Conservation (phyloP, 1,284 basidiomycete genomes). For the Fomitopsis schrenkii region DNA sequence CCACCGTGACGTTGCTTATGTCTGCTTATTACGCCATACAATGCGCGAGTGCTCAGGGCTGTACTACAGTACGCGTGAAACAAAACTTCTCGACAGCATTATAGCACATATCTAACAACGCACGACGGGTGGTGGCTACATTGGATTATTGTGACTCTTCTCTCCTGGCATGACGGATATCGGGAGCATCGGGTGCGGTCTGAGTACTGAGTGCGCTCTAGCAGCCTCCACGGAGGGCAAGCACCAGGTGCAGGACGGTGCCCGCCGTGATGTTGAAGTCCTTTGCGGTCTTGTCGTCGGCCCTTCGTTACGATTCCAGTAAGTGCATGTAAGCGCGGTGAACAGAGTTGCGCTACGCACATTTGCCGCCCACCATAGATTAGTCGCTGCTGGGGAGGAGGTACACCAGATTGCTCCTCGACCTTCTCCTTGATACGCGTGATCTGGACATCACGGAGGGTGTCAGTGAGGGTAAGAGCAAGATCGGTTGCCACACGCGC, state of each 20-base stretch:
- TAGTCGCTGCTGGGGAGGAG: conserved; percentile 93
- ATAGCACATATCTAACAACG: conserved; percentile 8
- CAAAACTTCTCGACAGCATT: background rate
- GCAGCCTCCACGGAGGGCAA: conserved; percentile 84
- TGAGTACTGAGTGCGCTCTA: conserved; percentile 12
- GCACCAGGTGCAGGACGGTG: conserved; percentile 86
- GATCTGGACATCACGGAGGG: conserved; percentile 52
- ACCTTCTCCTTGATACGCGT: conserved; percentile 97
- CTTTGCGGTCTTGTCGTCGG: conserved; percentile 85
- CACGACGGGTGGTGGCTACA: conserved; percentile 6
- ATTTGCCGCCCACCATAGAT: conserved; percentile 96
- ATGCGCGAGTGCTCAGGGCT: no score
- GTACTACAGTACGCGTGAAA: no score
- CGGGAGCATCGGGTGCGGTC: background rate
- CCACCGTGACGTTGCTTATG: background rate
- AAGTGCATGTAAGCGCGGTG: background rate
- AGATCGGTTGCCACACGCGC: conserved; percentile 36
- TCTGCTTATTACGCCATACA: background rate
- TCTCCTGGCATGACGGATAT: conserved; percentile 3
- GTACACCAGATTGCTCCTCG: conserved; percentile 98
- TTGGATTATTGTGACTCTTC: conserved; percentile 2
- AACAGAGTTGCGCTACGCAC: conserved; percentile 49
- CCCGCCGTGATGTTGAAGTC: conserved; percentile 83
- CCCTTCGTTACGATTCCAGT: conserved; percentile 32
- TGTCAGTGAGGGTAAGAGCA: background rate